These are phyloP conservation scores for Allomyces javanicus DNA, from an alignment of 192 early-diverging fungal genomes.

Conservation along the genomic window DNA sequence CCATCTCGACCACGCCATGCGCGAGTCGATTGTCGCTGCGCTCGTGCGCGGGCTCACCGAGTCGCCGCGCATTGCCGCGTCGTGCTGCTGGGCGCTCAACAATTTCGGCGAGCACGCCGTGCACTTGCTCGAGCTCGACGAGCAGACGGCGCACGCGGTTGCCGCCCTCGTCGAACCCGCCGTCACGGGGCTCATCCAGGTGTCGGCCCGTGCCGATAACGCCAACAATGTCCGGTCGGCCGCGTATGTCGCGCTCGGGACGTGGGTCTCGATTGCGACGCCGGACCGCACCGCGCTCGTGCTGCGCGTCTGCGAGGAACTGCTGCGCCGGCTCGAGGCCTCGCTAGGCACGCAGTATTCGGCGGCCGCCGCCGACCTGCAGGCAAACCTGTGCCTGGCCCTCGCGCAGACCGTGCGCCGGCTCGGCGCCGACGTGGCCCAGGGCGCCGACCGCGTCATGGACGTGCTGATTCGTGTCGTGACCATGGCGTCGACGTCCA, in stretches of 20 bases:
- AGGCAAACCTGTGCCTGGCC: constrained; percentile 81
- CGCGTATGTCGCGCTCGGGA: constrained; percentile 83
- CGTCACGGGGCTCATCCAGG: constrained; percentile 30
- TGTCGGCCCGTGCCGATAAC: constrained; percentile 48
- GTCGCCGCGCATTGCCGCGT: constrained; percentile 69
- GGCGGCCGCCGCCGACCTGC: constrained; percentile 57
- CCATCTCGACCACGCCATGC: constrained; percentile 4
- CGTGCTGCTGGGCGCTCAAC: constrained; percentile 94
- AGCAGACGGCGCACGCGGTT: constrained; percentile 10
- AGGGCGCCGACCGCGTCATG: constrained; percentile 80
- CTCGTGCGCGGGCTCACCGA: constrained; percentile 70
- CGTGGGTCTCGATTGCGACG: constrained; percentile 48
- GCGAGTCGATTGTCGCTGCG: constrained; percentile 49
- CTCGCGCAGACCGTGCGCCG: constrained; percentile 69
- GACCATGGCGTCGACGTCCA: constrained; percentile 37
- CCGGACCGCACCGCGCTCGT: constrained; percentile 62
- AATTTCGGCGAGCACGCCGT: constrained; percentile 74
- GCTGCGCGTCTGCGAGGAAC: constrained; percentile 46
- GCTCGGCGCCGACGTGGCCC: constrained; percentile 45
- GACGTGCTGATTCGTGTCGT: constrained; percentile 55
- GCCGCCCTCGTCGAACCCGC: too few species aligned
- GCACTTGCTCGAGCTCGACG: constrained; percentile 69
- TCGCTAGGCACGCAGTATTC: constrained; percentile 60
- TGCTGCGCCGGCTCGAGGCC: constrained; percentile 66
- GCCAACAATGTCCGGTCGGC: constrained; percentile 78